Percentiles rank a stretch among this genome's conserved stretches.
phyloP scores from a whole-genome alignment of 768 basidiomycete species.

The Tricholoma saponaceum region DNA sequence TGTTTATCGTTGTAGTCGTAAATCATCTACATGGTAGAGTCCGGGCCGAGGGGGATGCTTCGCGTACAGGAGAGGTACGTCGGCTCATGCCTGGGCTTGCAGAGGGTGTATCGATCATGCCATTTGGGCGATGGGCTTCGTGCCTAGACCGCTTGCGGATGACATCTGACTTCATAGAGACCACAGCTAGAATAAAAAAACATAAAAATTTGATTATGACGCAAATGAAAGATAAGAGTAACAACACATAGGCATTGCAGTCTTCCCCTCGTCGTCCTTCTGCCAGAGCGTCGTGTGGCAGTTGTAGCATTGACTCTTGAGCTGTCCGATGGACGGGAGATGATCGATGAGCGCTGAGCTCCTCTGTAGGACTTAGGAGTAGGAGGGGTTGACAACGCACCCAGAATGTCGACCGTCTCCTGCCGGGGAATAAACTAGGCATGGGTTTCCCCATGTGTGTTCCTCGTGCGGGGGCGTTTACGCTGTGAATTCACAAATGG shows the following conservation, averaged over 20 bases:
- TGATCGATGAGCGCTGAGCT: no score
- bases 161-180: slow-evolving; percentile 83
- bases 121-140: slow-evolving; percentile 59
- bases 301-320: slow-evolving; percentile 86
- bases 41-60: slow-evolving; percentile 62
- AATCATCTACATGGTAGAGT: slow-evolving; percentile 58
- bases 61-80: slow-evolving; percentile 63
- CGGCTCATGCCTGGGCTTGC: slow-evolving; percentile 72
- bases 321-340: slow-evolving; percentile 42
- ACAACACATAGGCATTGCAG: slow-evolving; percentile 76
- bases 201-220: not conserved
- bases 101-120: slow-evolving; percentile 64
- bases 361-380: slow-evolving; percentile 24
- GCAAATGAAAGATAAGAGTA: slow-evolving; percentile 4
- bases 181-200: slow-evolving; percentile 63
- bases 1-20: slow-evolving; percentile 49
- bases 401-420: slow-evolving; percentile 71
- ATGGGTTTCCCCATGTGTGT: slow-evolving; percentile 68
- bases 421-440: slow-evolving; percentile 59
- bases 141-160: slow-evolving; percentile 85
- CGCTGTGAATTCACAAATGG: slow-evolving; percentile 53
- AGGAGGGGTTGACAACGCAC: slow-evolving; percentile 46
- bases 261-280: slow-evolving; percentile 87
- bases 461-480: slow-evolving; percentile 85
- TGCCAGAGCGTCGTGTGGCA: slow-evolving; percentile 88